These are phyloP conservation scores for Fusarium buharicum DNA, from an alignment of 2,329 filamentous ascomycete species.

Conservation along the genomic window DNA sequence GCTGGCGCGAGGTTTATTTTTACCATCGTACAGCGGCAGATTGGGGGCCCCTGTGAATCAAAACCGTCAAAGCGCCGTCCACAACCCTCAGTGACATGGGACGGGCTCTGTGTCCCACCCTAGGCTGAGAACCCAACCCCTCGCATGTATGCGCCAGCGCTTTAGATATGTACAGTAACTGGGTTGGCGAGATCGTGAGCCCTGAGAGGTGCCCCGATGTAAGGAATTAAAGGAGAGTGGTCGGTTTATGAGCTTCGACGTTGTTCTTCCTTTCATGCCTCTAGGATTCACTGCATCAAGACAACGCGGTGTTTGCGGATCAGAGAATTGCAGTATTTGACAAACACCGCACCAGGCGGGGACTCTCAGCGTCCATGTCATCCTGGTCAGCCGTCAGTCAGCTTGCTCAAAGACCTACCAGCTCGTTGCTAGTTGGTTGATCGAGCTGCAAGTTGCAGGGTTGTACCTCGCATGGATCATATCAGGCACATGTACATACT, in stretches of 20 bases:
- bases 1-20: constrained; percentile 44
- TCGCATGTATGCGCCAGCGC: constrained; percentile 39
- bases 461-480: constrained; percentile 40
- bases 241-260: constrained; percentile 9
- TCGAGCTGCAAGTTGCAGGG: constrained; percentile 42
- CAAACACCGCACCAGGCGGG: constrained; percentile 8
- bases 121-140: constrained; percentile 39
- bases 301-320: background rate
- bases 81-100: constrained; percentile 34
- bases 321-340: background rate
- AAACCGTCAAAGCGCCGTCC: constrained; percentile 34
- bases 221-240: constrained; percentile 18
- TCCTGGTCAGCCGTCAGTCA: constrained; percentile 29
- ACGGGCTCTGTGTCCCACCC: constrained; percentile 34
- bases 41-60: constrained; percentile 39
- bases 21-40: constrained; percentile 39
- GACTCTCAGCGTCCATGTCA: constrained; percentile 4
- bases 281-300: background rate
- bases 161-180: constrained; percentile 21
- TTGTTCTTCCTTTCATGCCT: background rate
- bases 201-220: constrained; percentile 30
- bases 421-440: constrained; percentile 29
- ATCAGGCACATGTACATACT: constrained; percentile 40
- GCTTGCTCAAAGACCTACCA: constrained; percentile 8
- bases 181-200: constrained; percentile 35